These are phyloP conservation scores for Tricholoma hemisulphureum DNA, from an alignment of 768 basidiomycete genomes.

Conservation along the genomic window DNA sequence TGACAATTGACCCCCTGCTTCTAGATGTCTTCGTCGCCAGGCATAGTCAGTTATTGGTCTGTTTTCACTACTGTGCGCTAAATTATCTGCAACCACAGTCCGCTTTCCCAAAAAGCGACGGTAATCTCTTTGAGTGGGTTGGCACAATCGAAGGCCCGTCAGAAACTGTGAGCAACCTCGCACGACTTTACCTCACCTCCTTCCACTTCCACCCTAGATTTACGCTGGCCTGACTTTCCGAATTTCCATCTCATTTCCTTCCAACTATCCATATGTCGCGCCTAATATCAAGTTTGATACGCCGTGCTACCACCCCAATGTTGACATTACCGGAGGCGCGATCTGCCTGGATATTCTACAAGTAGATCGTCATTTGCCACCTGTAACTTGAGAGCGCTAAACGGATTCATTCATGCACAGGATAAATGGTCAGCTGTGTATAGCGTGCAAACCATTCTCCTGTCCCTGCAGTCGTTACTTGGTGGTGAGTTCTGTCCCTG, in stretches of 20 bases:
- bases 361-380: conserved; percentile 41
- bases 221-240: conserved; percentile 80
- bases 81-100: conserved; percentile 47
- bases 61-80: not conserved
- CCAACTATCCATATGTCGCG: conserved; percentile 85
- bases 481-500: conserved; percentile 58
- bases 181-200: not conserved
- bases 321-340: conserved; percentile 72
- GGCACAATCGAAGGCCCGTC: conserved; percentile 83
- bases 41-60: conserved; percentile 57
- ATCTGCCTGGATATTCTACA: conserved; percentile 90
- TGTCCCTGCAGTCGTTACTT: conserved; percentile 84
- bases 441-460: conserved; percentile 84
- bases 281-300: conserved; percentile 86
- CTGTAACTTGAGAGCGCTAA: not conserved
- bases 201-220: conserved; percentile 42
- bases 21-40: conserved; percentile 87
- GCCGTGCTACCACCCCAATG: conserved; percentile 90
- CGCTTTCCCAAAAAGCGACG: conserved; percentile 85
- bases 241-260: conserved; percentile 80
- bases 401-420: conserved; percentile 34
- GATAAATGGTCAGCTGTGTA: conserved; percentile 95
- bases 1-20: conserved; percentile 8
- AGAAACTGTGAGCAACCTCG: conserved; percentile 57
- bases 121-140: conserved; percentile 86